Base-by-base conservation (phyloP, 2,329 filamentous ascomycete genomes). In the Metarhizium brunneum region DNA sequence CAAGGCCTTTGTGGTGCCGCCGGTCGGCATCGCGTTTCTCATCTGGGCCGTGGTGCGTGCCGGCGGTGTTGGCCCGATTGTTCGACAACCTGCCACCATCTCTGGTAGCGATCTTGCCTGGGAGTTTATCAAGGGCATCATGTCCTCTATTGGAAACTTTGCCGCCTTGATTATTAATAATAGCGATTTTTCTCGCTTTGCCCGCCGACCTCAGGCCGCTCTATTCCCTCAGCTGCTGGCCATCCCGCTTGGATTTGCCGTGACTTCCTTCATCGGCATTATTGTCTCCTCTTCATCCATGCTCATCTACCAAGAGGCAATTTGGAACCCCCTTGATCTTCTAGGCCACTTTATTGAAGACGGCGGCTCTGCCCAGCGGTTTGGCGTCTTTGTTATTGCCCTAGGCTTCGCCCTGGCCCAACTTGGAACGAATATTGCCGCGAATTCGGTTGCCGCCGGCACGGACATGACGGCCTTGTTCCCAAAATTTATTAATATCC, bases 91-190 rank as follows among this genome's bases (percentile, higher is more conserved):
- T 0, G 79, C 81, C 49, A 81, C 73, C 4, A 71, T 83, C 5
- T 72, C 82, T 4, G 91, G 91, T 30, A 86, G 81, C 57, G 78
- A 78, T 0, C 77, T 96, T 3, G 90, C 77, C 2, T 96, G 92
- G 92, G 82, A 84, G 29, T 84, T 96, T 57, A 80, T 96, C 57
- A 86, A 85, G 58, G 90, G 90, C 40, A 85, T 95, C 71, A 95
- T 96, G 90, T 86, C 81, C 29, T 86, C 88, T 4, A 91, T 96
- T 60, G 88, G 89, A 64, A 96, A 96, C 73, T 96, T 96, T 66
- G 88, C 90, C 1, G 90, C 91, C 0, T 78, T 96, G 36, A 94
- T 96, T 62, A 80, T 87, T 58, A 85, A 95, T 68, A 85, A 89
- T 61, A 88, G 88, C 0, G 90, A 95, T 66, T 95, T 95, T 68